phyloP scores from a whole-genome alignment of 306 rosid species.

The Vigna mungo region DNA sequence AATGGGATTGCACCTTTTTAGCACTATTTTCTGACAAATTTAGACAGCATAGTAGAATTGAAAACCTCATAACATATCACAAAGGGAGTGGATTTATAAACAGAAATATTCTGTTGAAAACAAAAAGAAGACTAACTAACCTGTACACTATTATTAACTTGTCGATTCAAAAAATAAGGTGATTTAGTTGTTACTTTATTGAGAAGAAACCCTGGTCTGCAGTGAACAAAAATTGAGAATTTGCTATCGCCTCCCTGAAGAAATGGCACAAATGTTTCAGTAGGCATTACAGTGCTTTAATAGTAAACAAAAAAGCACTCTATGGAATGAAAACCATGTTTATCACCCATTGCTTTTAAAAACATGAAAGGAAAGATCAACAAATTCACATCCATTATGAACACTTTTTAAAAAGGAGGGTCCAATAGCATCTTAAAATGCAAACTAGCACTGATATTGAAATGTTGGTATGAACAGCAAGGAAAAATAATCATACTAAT shows the following conservation, averaged over 20 bases:
- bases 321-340: conserved; percentile 1
- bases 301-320: conserved; percentile 33
- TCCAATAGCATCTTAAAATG: background rate
- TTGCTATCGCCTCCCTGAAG: conserved; percentile 76
- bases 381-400: conserved; percentile 8
- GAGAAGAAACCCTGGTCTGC: conserved; percentile 93
- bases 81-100: background rate
- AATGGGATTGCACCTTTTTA: conserved; percentile 15
- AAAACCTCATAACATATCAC: background rate
- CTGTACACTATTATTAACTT: conserved; percentile 94
- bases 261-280: conserved; percentile 39
- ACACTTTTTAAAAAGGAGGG: conserved; percentile 5
- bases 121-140: conserved; percentile 62
- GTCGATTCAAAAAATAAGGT: conserved; percentile 79
- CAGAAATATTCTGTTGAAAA: background rate
- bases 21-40: conserved; percentile 8
- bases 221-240: conserved; percentile 88
- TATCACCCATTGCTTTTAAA: conserved; percentile 11
- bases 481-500: background rate
- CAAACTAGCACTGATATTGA: conserved; percentile 1
- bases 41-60: background rate
- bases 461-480: background rate
- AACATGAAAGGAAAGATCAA: conserved; percentile 13
- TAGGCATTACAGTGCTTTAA: conserved; percentile 29
- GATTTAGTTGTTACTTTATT: conserved; percentile 88